Base-by-base conservation (phyloP, 768 basidiomycete species). In the Gelatoporia subvermispora region DNA sequence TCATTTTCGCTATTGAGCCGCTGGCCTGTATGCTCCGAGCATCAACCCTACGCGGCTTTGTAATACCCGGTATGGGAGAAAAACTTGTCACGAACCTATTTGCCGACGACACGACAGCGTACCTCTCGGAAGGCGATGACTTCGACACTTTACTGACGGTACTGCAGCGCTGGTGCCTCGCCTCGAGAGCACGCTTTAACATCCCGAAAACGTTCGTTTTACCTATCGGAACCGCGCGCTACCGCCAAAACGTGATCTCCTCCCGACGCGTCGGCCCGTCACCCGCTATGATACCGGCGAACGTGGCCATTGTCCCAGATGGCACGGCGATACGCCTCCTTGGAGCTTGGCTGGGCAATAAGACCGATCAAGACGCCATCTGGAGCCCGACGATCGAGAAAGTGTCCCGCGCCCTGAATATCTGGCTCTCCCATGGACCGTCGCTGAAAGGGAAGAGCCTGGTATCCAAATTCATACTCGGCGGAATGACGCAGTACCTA, bases 141-240 rank as follows among this genome's bases (percentile, higher is more conserved):
- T 65, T 64, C 10, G 40, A 43, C 0, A 49, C 48, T 0, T 61
- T 77, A 0, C 28, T 54, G 2, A 1, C 25, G 0, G 60, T 75
- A 1, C 69, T 76, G 0, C 20, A 62, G 0, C 35, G 34, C 0
- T 78, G 76, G 76, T 78, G 71, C 48, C 17, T 16, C 0, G 71
- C 65, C 3, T 69, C 70, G 5, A 56, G 64, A 0, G 74, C 73
- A 0, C 70, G 68, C 35, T 77, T 76, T 52, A 77, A 76, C 43
- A 47, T 56, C 0, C 40, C 45, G 0, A 78, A 78, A 53, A 76
- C 73, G 0, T 64, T 68, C 28, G 50, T 72, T 0, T 58, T 74
- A 2, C 71, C 69, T 0, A 56, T 72, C 0, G 71, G 73, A 0
- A 35, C 48, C 2, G 25, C 23, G 3, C 42, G 44, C 3, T 64